Conservation (phyloP, 164 flowering plant species). For the Vitis labrusca region DNA sequence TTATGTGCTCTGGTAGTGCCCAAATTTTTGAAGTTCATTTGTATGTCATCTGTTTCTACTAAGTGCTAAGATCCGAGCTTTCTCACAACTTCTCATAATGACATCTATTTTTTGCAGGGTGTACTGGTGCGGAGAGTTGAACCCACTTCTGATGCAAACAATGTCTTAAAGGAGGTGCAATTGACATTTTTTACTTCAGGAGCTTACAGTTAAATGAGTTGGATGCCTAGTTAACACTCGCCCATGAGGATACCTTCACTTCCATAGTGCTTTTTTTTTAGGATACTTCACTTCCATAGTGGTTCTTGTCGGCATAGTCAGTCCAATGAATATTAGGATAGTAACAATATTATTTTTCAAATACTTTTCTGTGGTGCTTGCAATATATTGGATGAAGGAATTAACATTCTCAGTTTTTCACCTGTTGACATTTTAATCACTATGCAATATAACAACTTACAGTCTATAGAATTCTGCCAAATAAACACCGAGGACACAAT, state of each 20-base stretch:
- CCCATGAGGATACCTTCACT: background rate
- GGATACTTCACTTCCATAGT: too few species aligned
- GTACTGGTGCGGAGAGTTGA: slow-evolving; percentile 88
- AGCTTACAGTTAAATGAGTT: slow-evolving; percentile 1
- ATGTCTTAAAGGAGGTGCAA: slow-evolving; percentile 83
- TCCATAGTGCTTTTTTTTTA: background rate
- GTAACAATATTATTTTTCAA: background rate
- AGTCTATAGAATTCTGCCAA: too few species aligned
- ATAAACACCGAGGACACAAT: too few species aligned
- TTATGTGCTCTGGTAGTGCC: too few species aligned
- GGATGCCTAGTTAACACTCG: background rate
- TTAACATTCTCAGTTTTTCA: background rate
- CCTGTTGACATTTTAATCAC: background rate
- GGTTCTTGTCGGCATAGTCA: background rate
- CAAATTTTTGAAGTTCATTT: too few species aligned
- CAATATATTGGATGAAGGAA: too few species aligned
- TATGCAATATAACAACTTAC: too few species aligned
- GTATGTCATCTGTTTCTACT: background rate
- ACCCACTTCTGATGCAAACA: slow-evolving; percentile 84
- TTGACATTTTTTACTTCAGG: slow-evolving; percentile 3
- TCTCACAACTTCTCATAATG: background rate
- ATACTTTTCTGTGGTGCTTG: background rate
- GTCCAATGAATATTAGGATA: background rate
- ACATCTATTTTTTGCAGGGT: slow-evolving; percentile 53
- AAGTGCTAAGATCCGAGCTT: background rate